Evolutionary conservation across 306 rosid species (phyloP).

Genomic region (Gillenia trifoliata): DNA sequence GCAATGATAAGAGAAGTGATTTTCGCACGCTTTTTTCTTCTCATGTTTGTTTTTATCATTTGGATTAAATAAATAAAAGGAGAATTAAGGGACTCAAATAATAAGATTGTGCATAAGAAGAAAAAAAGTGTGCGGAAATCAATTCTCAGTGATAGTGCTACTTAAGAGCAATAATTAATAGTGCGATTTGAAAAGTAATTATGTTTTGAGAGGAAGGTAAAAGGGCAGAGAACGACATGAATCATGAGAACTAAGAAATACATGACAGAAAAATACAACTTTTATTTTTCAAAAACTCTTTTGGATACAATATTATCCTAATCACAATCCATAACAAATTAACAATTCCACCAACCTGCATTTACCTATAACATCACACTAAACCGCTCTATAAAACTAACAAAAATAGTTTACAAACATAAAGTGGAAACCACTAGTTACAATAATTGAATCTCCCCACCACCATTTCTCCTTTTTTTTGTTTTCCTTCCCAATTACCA

Average conservation of each 20-base stretch:
- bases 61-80: too few relatives aligned
- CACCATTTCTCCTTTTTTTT: neutral
- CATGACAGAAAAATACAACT: neutral
- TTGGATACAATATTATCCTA: constrained; percentile 9
- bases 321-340: constrained; percentile 1
- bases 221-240: neutral
- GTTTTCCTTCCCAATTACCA: neutral
- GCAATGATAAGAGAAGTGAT: neutral
- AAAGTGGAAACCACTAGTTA: constrained; percentile 24
- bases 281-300: neutral
- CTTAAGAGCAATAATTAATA: neutral
- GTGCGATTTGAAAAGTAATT: neutral
- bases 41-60: neutral
- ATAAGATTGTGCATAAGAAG: neutral
- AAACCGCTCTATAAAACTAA: neutral
- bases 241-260: neutral
- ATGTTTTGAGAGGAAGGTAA: neutral
- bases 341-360: constrained; percentile 9
- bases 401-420: constrained; percentile 10
- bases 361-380: constrained; percentile 21
- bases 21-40: neutral
- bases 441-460: constrained; percentile 26
- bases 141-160: neutral
- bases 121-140: neutral
- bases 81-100: too few relatives aligned